These are phyloP conservation scores for Lasiodiplodia gonubiensis DNA, from an alignment of 2,329 filamentous ascomycete species.

Conservation along the genomic window DNA sequence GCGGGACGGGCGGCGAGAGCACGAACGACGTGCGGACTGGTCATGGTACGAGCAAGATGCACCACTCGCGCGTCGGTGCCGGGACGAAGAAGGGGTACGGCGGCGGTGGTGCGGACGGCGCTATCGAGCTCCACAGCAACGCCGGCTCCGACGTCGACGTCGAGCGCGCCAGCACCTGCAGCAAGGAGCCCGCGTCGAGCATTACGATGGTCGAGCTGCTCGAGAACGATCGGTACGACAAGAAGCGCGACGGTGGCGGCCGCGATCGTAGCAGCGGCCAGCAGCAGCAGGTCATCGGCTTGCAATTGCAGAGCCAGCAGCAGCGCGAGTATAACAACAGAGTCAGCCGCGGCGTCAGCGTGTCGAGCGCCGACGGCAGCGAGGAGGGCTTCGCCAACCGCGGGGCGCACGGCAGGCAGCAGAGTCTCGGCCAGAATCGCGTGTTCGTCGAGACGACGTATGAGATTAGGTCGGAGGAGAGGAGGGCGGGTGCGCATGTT, in stretches of 20 bases:
- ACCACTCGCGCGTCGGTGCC: not conserved
- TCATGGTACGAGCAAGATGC: too few relatives aligned
- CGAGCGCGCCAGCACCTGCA: not conserved
- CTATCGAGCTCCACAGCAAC: not conserved
- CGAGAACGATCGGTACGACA: not conserved
- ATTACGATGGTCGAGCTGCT: not conserved
- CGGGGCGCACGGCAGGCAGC: not conserved
- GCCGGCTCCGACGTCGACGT: not conserved
- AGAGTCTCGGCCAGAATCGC: not conserved
- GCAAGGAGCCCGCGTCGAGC: not conserved
- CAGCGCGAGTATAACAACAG: too few relatives aligned
- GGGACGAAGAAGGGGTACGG: not conserved
- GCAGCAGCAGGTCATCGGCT: not conserved
- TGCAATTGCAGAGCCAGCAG: not conserved
- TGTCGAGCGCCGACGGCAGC: not conserved
- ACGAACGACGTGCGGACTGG: not conserved
- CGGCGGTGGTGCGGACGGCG: too few relatives aligned
- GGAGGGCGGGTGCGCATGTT: not conserved
- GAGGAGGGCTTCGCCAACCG: not conserved
- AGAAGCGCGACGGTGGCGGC: not conserved
- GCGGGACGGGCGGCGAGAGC: too few relatives aligned
- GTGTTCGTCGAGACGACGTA: slow-evolving; percentile 20
- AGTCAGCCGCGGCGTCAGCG: not conserved
- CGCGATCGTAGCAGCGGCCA: not conserved
- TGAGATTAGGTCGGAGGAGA: slow-evolving; percentile 1